Conservation (phyloP, 1,284 basidiomycete genomes). For the Naganishia liquefaciens region DNA sequence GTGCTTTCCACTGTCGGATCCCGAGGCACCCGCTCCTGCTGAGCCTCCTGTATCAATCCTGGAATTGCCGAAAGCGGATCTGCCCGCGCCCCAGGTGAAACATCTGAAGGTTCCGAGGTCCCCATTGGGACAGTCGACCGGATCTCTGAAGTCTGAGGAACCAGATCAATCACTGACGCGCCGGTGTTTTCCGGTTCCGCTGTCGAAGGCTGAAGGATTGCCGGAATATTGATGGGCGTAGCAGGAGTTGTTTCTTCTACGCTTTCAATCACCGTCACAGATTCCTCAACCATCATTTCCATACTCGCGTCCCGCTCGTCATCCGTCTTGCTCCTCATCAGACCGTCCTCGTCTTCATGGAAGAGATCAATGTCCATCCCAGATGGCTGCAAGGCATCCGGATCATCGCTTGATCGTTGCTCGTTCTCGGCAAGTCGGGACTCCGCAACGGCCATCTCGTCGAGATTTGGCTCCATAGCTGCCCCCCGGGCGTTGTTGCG, state of each 20-base stretch:
- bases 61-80: conserved; percentile 7
- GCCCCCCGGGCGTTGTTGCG: no score
- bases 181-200: background rate
- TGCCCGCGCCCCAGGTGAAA: background rate
- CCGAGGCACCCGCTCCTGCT: background rate
- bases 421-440: conserved; percentile 7
- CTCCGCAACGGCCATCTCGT: conserved; percentile 20
- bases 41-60: conserved; percentile 3
- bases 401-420: background rate
- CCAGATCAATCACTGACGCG: background rate
- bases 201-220: background rate
- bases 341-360: no score
- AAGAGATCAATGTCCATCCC: background rate
- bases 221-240: background rate
- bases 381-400: background rate
- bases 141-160: background rate
- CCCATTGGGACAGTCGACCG: background rate
- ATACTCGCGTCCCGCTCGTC: conserved; percentile 8
- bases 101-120: background rate
- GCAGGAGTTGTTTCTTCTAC: background rate
- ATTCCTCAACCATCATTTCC: background rate
- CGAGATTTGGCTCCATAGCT: conserved; percentile 15
- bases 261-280: background rate
- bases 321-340: background rate
- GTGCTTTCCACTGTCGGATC: background rate